Evolutionary conservation across 2,329 filamentous ascomycete species (phyloP).

Genomic region (Aspergillus pseudotamarii): DNA sequence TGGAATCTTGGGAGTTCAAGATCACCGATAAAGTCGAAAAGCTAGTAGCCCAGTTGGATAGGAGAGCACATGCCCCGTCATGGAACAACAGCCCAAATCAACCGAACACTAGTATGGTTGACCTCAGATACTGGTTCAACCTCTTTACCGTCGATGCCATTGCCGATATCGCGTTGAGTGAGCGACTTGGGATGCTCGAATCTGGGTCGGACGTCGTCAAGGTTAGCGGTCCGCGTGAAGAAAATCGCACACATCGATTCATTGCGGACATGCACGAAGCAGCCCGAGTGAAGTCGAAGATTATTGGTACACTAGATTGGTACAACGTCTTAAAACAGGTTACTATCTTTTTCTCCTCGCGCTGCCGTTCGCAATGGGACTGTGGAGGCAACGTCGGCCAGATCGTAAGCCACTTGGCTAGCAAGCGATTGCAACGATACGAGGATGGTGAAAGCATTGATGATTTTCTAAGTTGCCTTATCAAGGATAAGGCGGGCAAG

Average conservation of each 20-base stretch:
- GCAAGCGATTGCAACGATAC: background rate
- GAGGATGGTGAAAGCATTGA: background rate
- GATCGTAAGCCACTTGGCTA: background rate
- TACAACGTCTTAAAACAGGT: background rate
- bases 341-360: background rate
- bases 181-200: background rate
- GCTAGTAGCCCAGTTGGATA: constrained; percentile 46
- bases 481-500: background rate
- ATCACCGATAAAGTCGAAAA: constrained; percentile 51
- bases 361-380: background rate
- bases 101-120: constrained; percentile 26
- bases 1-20: constrained; percentile 53
- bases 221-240: background rate
- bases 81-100: no score
- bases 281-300: background rate
- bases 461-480: background rate
- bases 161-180: background rate
- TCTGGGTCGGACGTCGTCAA: background rate
- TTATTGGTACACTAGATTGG: background rate
- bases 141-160: constrained; percentile 47
- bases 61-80: constrained; percentile 33
- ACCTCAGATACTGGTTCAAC: constrained; percentile 55
- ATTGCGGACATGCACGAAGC: background rate
- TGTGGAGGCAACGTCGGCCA: background rate
- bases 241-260: background rate